Conservation (phyloP, 2,329 filamentous ascomycete species). For the Fusarium sp. region DNA sequence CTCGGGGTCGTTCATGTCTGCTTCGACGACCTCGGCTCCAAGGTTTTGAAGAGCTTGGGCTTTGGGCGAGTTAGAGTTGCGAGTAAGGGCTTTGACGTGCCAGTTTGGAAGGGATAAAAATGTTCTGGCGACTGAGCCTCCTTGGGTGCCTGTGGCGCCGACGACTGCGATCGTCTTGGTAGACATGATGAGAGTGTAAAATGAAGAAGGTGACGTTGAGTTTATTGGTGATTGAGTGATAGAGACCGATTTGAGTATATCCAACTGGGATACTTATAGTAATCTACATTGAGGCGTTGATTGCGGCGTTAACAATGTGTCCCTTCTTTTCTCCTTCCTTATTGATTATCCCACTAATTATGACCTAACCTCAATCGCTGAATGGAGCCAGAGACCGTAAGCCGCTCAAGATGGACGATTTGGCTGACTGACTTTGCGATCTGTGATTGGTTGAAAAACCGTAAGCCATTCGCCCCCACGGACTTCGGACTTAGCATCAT, state of each 20-base stretch:
- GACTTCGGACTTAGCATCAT: constrained; percentile 3
- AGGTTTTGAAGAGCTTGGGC: constrained; percentile 53
- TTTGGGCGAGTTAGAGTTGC: constrained; percentile 54
- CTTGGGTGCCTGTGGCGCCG: constrained; percentile 61
- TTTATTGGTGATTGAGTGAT: not conserved
- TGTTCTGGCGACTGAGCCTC: constrained; percentile 59
- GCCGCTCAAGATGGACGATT: not conserved
- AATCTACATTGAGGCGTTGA: accelerated
- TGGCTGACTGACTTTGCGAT: accelerated
- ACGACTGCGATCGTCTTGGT: constrained; percentile 55
- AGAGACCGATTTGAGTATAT: accelerated
- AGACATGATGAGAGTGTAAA: constrained; percentile 5
- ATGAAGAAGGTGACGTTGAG: accelerated
- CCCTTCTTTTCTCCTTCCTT: not conserved
- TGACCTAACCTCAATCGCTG: not conserved
- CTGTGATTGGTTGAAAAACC: constrained; percentile 30
- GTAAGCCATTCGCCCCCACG: constrained; percentile 32
- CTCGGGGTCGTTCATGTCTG: constrained; percentile 55
- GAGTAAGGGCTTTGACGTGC: constrained; percentile 59
- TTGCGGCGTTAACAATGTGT: too few species aligned
- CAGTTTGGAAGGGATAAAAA: constrained; percentile 55
- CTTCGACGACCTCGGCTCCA: constrained; percentile 58
- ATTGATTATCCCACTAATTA: not conserved
- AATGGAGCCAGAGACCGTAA: constrained; percentile 14
- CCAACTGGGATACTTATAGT: not conserved